phyloP scores from a whole-genome alignment of 805 yeast species.

The Dipodascus albidus region DNA sequence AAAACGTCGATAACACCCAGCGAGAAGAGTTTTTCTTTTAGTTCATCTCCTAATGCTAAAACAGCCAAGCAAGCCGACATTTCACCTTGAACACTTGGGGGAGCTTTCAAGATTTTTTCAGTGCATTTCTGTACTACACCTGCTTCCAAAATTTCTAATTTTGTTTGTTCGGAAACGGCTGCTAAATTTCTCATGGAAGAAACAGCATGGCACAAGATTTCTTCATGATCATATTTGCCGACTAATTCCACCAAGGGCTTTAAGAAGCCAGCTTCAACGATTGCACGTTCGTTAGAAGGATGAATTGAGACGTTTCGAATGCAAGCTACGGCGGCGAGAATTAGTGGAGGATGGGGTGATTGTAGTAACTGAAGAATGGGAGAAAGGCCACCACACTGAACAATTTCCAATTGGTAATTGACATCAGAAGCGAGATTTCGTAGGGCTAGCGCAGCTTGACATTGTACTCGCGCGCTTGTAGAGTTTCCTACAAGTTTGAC shows the following conservation, averaged over 20 bases:
- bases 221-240: constrained; percentile 72
- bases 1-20: constrained; percentile 79
- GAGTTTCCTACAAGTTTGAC: constrained; percentile 37
- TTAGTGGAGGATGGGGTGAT: constrained; percentile 81
- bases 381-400: constrained; percentile 89
- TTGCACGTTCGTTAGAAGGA: constrained; percentile 89
- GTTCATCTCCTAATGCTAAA: constrained; percentile 89
- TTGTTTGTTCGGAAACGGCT: constrained; percentile 86
- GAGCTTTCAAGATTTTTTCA: constrained; percentile 71
- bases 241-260: constrained; percentile 80
- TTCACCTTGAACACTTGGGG: constrained; percentile 91
- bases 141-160: constrained; percentile 83
- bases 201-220: constrained; percentile 96
- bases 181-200: constrained; percentile 93
- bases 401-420: constrained; percentile 90
- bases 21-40: constrained; percentile 73
- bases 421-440: constrained; percentile 95
- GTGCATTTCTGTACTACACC: constrained; percentile 93
- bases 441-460: constrained; percentile 95
- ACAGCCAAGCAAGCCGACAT: constrained; percentile 96
- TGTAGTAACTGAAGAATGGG: constrained; percentile 84
- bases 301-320: constrained; percentile 94
- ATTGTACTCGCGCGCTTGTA: constrained; percentile 87
- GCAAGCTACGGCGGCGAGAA: constrained; percentile 96
- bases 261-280: constrained; percentile 93